phyloP scores from a whole-genome alignment of 2,329 filamentous ascomycete genomes.

The Colletotrichum sp. region DNA sequence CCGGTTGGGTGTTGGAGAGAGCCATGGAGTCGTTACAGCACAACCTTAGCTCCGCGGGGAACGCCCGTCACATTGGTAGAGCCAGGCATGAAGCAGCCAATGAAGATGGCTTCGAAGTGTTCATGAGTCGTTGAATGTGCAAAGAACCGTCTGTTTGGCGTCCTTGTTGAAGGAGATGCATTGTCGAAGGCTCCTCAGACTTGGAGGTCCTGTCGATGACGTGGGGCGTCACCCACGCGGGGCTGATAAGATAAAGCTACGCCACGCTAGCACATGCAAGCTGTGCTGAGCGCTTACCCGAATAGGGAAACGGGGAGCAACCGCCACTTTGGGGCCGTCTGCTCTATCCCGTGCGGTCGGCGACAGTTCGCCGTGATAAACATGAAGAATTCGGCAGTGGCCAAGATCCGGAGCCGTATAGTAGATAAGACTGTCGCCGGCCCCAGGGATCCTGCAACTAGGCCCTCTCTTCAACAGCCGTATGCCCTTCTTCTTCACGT shows the following conservation, averaged over 20 bases:
- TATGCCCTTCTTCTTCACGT: not conserved
- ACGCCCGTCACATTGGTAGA: not conserved
- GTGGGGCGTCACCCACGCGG: constrained; percentile 14
- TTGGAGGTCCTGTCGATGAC: not conserved
- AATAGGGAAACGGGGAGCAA: constrained; percentile 20
- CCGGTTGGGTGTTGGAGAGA: not conserved
- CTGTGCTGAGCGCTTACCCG: constrained; percentile 18
- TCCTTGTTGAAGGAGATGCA: not conserved
- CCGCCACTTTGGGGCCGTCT: constrained; percentile 2
- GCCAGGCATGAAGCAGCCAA: not conserved
- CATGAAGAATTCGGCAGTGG: not conserved
- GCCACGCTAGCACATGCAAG: constrained; percentile 17
- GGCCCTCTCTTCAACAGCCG: not conserved
- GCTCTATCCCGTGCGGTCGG: not conserved
- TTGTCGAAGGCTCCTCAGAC: not conserved
- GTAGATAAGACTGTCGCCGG: not conserved
- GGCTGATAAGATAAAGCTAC: constrained; percentile 21
- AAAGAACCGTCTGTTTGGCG: not conserved
- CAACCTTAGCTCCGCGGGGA: constrained; percentile 9
- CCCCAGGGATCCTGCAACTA: not conserved
- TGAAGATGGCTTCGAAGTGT: not conserved
- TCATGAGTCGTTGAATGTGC: constrained; percentile 6
- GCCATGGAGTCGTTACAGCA: not conserved
- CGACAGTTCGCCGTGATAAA: not conserved
- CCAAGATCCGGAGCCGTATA: not conserved